Evolutionary conservation across 2,329 filamentous ascomycete genomes (phyloP).

Genomic region (Colletotrichum cuscutae): DNA sequence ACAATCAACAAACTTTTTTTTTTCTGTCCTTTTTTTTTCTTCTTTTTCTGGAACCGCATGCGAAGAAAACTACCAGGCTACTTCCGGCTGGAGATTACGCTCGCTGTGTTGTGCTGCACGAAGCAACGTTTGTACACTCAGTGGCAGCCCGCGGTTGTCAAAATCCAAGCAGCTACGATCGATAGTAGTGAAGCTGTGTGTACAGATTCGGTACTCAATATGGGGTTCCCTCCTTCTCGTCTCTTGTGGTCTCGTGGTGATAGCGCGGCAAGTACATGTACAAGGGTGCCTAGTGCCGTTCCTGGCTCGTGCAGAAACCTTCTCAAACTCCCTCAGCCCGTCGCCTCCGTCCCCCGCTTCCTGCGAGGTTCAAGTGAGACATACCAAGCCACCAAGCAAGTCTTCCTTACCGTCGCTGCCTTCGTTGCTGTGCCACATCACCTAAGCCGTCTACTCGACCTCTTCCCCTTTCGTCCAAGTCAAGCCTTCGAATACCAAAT

Average conservation of each 20-base stretch:
- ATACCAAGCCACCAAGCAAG: background rate
- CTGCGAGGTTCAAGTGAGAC: slow-evolving; percentile 18
- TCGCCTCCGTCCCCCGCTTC: background rate
- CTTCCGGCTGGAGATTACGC: background rate
- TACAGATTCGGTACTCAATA: background rate
- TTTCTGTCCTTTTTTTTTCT: slow-evolving; percentile 13
- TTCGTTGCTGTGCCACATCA: background rate
- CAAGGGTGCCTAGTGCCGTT: slow-evolving; percentile 34
- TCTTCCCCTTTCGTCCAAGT: background rate
- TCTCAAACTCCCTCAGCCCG: slow-evolving; percentile 62
- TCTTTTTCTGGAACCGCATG: background rate
- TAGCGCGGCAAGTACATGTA: slow-evolving; percentile 47
- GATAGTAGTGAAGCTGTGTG: slow-evolving; percentile 3
- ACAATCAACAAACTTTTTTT: background rate
- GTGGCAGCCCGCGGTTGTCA: background rate
- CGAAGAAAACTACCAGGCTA: background rate
- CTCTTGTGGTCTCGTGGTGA: slow-evolving; percentile 1
- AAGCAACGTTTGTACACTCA: background rate
- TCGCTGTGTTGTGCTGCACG: background rate
- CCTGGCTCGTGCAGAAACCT: slow-evolving; percentile 52
- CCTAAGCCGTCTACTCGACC: background rate
- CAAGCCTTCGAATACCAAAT: background rate
- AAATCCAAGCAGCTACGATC: background rate
- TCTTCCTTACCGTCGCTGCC: background rate
- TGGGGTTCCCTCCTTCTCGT: background rate